phyloP scores from a whole-genome alignment of 768 basidiomycete genomes.

The Pulveroboletus sp. region DNA sequence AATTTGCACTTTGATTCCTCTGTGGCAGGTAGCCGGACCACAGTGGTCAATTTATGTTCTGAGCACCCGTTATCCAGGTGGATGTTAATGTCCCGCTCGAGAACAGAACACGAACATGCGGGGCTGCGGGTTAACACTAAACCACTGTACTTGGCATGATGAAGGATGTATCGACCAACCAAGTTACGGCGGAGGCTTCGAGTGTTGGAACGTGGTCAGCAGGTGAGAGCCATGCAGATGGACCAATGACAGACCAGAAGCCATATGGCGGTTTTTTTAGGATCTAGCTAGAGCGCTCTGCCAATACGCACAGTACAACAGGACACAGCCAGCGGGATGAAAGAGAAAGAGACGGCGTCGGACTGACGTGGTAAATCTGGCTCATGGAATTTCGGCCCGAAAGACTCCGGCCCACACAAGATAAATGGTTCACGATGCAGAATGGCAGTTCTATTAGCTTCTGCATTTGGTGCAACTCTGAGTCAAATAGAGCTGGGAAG shows the following conservation, averaged over 20 bases:
- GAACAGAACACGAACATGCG: conserved; percentile 42
- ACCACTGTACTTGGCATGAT: not conserved
- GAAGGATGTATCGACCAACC: conserved; percentile 17
- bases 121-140: conserved; percentile 34
- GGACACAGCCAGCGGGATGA: too few species aligned
- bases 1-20: conserved; percentile 25
- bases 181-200: conserved; percentile 16
- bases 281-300: not conserved
- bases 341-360: too few species aligned
- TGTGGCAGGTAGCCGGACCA: conserved; percentile 2
- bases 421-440: not conserved
- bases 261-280: conserved; percentile 2
- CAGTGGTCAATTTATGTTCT: conserved; percentile 11
- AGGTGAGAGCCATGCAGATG: not conserved
- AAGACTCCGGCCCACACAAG: not conserved
- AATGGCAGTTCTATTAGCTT: not conserved
- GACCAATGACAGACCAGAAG: conserved; percentile 10
- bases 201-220: conserved; percentile 1
- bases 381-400: not conserved
- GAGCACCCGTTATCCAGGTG: conserved; percentile 49
- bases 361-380: too few species aligned
- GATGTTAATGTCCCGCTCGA: conserved; percentile 40
- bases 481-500: not conserved
- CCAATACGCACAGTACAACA: not conserved
- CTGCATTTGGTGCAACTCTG: not conserved